Evolutionary conservation across 2,329 filamentous ascomycete genomes (phyloP), one percentile per base, ranked within the genome.

Genomic region (Cadophora gregata): DNA sequence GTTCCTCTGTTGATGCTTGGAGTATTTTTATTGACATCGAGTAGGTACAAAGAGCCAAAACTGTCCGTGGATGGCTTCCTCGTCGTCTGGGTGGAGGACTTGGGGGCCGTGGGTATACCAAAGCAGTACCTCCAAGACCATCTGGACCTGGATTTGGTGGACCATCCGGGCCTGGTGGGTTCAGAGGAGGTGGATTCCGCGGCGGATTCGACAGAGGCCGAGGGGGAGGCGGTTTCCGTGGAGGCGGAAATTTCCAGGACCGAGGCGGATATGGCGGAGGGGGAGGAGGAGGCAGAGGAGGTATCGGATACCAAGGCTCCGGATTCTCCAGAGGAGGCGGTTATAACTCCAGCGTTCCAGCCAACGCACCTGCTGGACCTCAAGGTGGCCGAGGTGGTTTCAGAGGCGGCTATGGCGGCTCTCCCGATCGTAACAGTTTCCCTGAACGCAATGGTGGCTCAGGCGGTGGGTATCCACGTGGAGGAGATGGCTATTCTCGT

Each of bases 21-120:
- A 47, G 42, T 21, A 47, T 21, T 8, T 36, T 16, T n/a, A 38
- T 48, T 62, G 24, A 62, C 10, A n/a, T 24, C 16, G 7, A 42
- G 0, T 31, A 62, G 60, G 60, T 98, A 68, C 96, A 99, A 81
- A 90, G 96, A 76, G 96, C 96, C 72, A 91, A 96, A 73, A 98
- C 96, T 36, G 93, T 97, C 48, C 92, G 92, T 76, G 93, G 91
- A 59, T 99, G 96, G 96, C 91, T 92, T 76, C 96, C 96, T 69
- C 90, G 92, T 73, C 90, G 96, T 70, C 90, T 97, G 62, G 96
- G 95, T 66, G 96, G 96, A 71, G 96, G 96, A 56, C 87, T 97
- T 2, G 96, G 96, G 69, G 95, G 95, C 55, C 90, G 96, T 75
- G 92, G 93, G 71, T 98, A 98, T 80, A 98, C 95, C 65, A 96